Percentiles rank a stretch among this genome's conserved stretches.
phyloP scores from a whole-genome alignment of 768 basidiomycete species.

The Clavulina sp. region DNA sequence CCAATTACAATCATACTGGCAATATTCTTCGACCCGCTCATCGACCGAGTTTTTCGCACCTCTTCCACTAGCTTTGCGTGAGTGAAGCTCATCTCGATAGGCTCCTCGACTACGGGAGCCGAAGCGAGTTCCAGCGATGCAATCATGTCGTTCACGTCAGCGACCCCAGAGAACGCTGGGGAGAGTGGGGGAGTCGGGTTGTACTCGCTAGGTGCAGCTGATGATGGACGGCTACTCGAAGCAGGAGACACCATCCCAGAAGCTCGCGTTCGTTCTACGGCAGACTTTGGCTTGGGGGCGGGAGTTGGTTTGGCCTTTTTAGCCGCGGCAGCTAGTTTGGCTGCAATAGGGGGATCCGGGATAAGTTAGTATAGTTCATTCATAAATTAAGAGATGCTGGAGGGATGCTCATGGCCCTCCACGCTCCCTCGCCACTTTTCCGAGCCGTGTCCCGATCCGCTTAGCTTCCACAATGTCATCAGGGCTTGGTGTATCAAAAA shows the following conservation, averaged over 20 bases:
- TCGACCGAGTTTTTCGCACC: constrained; percentile 32
- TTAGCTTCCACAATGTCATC: constrained; percentile 78
- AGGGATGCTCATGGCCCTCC: constrained; percentile 10
- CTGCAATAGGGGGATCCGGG: not conserved
- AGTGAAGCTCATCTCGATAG: constrained; percentile 32
- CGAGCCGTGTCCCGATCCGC: constrained; percentile 42
- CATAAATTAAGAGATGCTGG: not conserved
- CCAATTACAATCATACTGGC: constrained; percentile 88
- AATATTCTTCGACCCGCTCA: constrained; percentile 39
- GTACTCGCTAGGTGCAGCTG: not conserved
- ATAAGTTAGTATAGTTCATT: not conserved
- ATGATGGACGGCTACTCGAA: not conserved
- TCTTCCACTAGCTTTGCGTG: constrained; percentile 74
- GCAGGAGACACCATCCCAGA: not conserved
- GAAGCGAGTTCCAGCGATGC: not conserved
- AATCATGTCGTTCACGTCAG: not conserved
- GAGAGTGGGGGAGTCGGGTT: not conserved
- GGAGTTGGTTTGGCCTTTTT: not conserved
- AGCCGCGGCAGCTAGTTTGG: not conserved
- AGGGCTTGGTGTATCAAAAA: constrained; percentile 75
- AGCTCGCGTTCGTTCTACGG: not conserved
- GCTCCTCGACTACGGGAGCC: not conserved
- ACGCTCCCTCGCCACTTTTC: not conserved
- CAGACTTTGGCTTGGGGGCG: not conserved
- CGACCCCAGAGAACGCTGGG: not conserved